These are phyloP conservation scores for Alternaria longipes DNA, from an alignment of 2,329 filamentous ascomycete species.

Conservation along the genomic window DNA sequence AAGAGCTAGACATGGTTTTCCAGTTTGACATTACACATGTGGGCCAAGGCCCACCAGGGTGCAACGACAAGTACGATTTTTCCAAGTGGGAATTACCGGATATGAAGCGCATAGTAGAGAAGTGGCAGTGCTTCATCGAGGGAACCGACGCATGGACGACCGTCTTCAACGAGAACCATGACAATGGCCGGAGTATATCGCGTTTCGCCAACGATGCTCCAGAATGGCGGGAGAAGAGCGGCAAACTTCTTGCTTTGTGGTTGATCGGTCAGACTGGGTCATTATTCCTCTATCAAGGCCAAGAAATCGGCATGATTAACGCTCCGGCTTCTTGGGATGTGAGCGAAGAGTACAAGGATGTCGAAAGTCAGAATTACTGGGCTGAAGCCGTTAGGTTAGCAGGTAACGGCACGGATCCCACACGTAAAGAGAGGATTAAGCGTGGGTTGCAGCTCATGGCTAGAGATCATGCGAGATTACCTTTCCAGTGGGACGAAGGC, in stretches of 20 bases:
- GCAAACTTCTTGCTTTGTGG: slow-evolving; percentile 56
- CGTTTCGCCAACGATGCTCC: slow-evolving; percentile 61
- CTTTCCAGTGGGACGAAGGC: slow-evolving; percentile 74
- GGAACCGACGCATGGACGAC: slow-evolving; percentile 63
- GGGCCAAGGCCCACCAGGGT: slow-evolving; percentile 47
- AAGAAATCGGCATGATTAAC: slow-evolving; percentile 70
- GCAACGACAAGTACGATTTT: slow-evolving; percentile 43
- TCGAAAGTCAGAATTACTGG: slow-evolving; percentile 61
- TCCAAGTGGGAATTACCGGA: slow-evolving; percentile 54
- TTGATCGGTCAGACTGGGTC: slow-evolving; percentile 61
- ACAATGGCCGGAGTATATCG: slow-evolving; percentile 66
- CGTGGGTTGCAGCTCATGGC: slow-evolving; percentile 67
- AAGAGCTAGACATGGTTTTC: slow-evolving; percentile 61
- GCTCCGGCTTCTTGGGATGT: slow-evolving; percentile 58
- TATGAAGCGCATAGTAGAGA: slow-evolving; percentile 53
- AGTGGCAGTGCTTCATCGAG: slow-evolving; percentile 61
- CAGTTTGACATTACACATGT: slow-evolving; percentile 56
- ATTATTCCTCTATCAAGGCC: slow-evolving; percentile 68
- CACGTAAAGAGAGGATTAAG: slow-evolving; percentile 46
- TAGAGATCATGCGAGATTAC: slow-evolving; percentile 74
- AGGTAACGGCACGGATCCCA: slow-evolving; percentile 44
- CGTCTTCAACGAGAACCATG: slow-evolving; percentile 71
- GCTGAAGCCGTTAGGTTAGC: slow-evolving; percentile 32
- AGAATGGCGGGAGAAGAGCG: slow-evolving; percentile 53
- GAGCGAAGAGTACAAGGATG: slow-evolving; percentile 70